phyloP scores from a whole-genome alignment of 2,329 filamentous ascomycete species.

The Akanthomyces dipterigenus region DNA sequence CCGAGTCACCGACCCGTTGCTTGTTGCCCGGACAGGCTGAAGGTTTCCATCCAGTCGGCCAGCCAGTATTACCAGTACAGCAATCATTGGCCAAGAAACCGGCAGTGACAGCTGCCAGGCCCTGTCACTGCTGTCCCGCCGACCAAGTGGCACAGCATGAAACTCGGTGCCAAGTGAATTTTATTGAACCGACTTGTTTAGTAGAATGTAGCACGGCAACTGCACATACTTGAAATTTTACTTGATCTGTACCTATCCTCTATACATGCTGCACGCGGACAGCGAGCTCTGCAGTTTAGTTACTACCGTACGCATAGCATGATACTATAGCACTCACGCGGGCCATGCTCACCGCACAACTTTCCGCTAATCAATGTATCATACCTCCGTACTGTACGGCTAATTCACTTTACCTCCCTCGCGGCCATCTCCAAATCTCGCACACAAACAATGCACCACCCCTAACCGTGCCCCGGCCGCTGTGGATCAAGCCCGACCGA shows the following conservation, averaged over 20 bases:
- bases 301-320: no score
- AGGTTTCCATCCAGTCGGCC: background rate
- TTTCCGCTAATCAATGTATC: no score
- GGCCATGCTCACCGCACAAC: background rate
- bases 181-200: background rate
- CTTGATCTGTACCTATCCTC: no score
- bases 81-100: background rate
- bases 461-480: background rate
- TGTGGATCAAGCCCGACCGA: background rate
- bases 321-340: background rate
- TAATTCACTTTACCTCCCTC: no score
- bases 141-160: conserved; percentile 3
- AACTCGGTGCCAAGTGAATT: no score
- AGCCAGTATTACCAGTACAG: no score
- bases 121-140: conserved; percentile 3
- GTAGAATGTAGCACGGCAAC: background rate
- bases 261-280: no score
- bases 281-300: no score
- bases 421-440: background rate
- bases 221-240: no score
- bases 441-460: no score
- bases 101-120: background rate
- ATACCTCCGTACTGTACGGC: no score
- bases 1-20: background rate
- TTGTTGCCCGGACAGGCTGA: background rate